Percentiles rank a stretch among this genome's conserved stretches.
These are phyloP conservation scores for Spirogloea muscicola DNA, from an alignment of 139 green algal genomes.

Conservation along the genomic window DNA sequence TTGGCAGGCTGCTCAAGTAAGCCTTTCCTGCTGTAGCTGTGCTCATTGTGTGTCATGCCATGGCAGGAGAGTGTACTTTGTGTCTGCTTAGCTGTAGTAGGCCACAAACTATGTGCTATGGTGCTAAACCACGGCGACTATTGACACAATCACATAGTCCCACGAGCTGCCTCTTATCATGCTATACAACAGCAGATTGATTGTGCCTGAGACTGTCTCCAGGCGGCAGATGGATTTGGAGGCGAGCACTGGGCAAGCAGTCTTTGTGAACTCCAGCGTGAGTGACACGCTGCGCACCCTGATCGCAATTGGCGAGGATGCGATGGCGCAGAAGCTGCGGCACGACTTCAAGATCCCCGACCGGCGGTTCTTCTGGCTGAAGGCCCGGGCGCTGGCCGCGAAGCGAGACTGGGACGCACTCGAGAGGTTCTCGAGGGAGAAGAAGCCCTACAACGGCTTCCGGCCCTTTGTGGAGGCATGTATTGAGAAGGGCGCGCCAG, in stretches of 20 bases:
- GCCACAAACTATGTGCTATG: no score
- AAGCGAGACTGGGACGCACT: slow-evolving; percentile 41
- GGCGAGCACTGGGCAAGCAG: slow-evolving; percentile 17
- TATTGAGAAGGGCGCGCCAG: slow-evolving; percentile 17
- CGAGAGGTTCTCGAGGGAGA: slow-evolving; percentile 40
- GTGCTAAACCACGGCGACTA: no score
- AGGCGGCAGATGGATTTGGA: slow-evolving; percentile 42
- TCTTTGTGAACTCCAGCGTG: slow-evolving; percentile 36
- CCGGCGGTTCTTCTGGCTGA: slow-evolving; percentile 41
- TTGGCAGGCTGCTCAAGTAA: slow-evolving; percentile 37
- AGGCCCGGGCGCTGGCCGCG: slow-evolving; percentile 9
- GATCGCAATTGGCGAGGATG: slow-evolving; percentile 32
- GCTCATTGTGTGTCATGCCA: no score
- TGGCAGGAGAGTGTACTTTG: no score
- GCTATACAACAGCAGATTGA: no score
- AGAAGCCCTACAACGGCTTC: slow-evolving; percentile 21
- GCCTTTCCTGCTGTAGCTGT: not conserved
- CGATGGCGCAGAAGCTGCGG: slow-evolving; percentile 23
- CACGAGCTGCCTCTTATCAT: no score
- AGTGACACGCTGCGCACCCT: slow-evolving; percentile 34
- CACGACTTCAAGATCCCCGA: slow-evolving; percentile 43
- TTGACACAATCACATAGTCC: no score
- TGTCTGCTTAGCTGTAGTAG: no score
- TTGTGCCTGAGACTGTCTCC: not conserved
- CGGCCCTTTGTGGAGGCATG: slow-evolving; percentile 44